A percentile compares a stretch with the other conserved stretches of the same genome.
Evolutionary conservation across 2,329 filamentous ascomycete species (phyloP).

Genomic region (Aspergillus sergii): DNA sequence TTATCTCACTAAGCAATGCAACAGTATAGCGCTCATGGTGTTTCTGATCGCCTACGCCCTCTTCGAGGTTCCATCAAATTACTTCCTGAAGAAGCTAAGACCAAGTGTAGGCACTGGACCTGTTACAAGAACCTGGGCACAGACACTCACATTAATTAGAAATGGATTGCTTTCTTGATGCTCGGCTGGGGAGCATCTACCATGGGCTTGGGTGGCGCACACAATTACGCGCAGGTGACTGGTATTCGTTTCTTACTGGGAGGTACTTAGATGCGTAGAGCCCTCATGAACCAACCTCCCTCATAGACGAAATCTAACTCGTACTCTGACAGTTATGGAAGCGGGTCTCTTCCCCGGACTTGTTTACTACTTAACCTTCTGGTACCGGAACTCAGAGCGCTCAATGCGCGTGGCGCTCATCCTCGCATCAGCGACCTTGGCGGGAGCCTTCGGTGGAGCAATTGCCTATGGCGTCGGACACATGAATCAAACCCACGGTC

Average conservation of each 20-base stretch:
- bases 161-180: conserved; percentile 56
- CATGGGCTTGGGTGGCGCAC: conserved; percentile 50
- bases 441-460: conserved; percentile 56
- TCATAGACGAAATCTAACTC: background rate
- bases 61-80: conserved; percentile 55
- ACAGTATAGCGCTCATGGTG: conserved; percentile 49
- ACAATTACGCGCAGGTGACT: conserved; percentile 47
- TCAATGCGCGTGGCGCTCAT: conserved; percentile 61
- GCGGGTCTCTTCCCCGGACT: conserved; percentile 55
- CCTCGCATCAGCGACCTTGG: conserved; percentile 58
- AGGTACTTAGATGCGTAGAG: conserved; percentile 9
- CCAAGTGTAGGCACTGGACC: conserved; percentile 40
- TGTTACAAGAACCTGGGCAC: background rate
- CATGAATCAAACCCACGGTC: conserved; percentile 32
- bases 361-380: conserved; percentile 54
- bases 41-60: conserved; percentile 54
- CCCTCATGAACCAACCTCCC: background rate
- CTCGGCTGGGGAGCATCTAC: conserved; percentile 53
- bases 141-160: conserved; percentile 18
- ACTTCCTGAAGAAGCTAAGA: conserved; percentile 51
- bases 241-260: conserved; percentile 53
- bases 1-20: conserved; percentile 3
- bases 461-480: conserved; percentile 56
- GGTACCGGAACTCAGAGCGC: conserved; percentile 59
- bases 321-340: conserved; percentile 43